These are phyloP conservation scores for Daldinia loculata DNA, from an alignment of 495 filamentous ascomycete genomes.

Conservation along the genomic window DNA sequence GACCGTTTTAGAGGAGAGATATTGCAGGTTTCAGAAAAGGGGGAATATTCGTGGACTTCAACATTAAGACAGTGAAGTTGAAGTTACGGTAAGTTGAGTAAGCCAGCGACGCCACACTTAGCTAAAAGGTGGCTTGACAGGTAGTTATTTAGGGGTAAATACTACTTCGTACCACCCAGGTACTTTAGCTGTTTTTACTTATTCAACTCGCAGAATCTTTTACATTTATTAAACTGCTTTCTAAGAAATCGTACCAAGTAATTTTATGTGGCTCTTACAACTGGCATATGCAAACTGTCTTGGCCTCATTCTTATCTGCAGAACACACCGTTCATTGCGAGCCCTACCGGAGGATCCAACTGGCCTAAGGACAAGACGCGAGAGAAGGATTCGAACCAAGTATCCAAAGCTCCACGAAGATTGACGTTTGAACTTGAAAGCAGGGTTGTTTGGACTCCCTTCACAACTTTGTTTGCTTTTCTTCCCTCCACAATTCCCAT, in stretches of 20 bases:
- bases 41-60: neutral
- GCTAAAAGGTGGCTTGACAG: neutral
- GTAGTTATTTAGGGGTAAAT: neutral
- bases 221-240: neutral
- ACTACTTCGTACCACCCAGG: neutral
- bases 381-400: slow-evolving; percentile 27
- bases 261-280: neutral
- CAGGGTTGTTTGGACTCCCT: slow-evolving; percentile 12
- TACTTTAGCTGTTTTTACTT: neutral
- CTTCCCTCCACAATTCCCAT: slow-evolving; percentile 26
- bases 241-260: slow-evolving; percentile 13
- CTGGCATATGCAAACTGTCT: slow-evolving; percentile 26
- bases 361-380: slow-evolving; percentile 8
- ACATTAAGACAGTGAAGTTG: neutral
- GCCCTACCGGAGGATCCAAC: slow-evolving; percentile 31
- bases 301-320: slow-evolving; percentile 26
- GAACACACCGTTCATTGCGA: slow-evolving; percentile 28
- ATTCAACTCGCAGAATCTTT: slow-evolving; percentile 2
- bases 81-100: slow-evolving; percentile 1
- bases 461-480: slow-evolving; percentile 24
- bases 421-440: slow-evolving; percentile 1
- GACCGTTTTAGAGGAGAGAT: neutral
- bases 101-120: neutral
- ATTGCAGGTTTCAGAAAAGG: neutral
- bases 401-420: neutral